Conservation (phyloP, 2,329 filamentous ascomycete genomes). For the Elsinoe australis region DNA sequence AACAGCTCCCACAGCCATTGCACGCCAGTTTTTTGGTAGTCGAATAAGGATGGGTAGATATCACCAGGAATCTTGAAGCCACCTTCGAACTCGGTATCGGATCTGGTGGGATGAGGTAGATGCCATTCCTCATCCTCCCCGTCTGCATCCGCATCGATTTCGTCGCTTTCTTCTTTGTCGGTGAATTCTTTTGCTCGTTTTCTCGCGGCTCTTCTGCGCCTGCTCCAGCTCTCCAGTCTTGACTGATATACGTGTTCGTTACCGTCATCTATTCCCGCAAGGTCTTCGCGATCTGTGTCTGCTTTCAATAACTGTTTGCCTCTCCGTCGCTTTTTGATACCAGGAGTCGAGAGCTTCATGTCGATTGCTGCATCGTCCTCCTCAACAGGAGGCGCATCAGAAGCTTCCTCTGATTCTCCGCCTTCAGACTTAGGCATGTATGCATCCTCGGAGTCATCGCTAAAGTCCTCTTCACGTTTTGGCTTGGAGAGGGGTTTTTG, state of each 20-base stretch:
- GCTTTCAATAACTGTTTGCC: conserved; percentile 25
- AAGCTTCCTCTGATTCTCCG: conserved; percentile 30
- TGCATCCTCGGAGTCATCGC: conserved; percentile 35
- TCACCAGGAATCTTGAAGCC: conserved; percentile 80
- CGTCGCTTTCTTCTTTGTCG: conserved; percentile 26
- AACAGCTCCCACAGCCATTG: conserved; percentile 94
- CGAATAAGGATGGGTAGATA: conserved; percentile 84
- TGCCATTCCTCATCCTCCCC: conserved; percentile 60
- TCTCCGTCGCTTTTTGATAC: conserved; percentile 34
- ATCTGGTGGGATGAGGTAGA: conserved; percentile 73
- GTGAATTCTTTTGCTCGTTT: conserved; percentile 23
- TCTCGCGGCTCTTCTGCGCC: conserved; percentile 54
- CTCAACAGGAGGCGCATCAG: conserved; percentile 25
- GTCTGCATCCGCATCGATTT: conserved; percentile 31
- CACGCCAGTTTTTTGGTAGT: conserved; percentile 94
- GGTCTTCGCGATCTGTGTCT: conserved; percentile 40
- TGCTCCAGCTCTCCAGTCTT: conserved; percentile 68
- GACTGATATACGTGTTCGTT: conserved; percentile 73
- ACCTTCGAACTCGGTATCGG: conserved; percentile 67
- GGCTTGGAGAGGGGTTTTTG: conserved; percentile 17
- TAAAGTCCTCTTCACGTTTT: conserved; percentile 20
- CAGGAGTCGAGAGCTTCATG: conserved; percentile 30
- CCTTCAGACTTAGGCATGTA: conserved; percentile 36
- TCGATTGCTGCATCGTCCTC: conserved; percentile 35
- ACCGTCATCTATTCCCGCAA: conserved; percentile 73